phyloP scores from a whole-genome alignment of 208 protist species.

The Vickermania ingenoplastis region DNA sequence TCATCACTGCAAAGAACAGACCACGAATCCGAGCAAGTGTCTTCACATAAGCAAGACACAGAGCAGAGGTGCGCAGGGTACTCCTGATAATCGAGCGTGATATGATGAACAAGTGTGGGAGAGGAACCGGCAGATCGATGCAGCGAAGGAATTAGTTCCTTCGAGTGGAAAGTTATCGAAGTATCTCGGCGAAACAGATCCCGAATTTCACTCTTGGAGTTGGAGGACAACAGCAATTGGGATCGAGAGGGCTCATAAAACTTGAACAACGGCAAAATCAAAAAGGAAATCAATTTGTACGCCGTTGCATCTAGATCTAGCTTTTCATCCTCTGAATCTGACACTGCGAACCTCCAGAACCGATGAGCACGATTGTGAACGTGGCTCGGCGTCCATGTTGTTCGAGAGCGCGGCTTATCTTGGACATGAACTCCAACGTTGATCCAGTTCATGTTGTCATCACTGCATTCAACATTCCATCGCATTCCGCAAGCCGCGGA shows the following conservation, averaged over 20 bases:
- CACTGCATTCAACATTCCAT: constrained; percentile 22
- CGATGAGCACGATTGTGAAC: constrained; percentile 13
- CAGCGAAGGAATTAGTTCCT: neutral
- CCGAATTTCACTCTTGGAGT: constrained; percentile 13
- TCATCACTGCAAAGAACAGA: constrained; percentile 28
- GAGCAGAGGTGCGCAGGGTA: neutral
- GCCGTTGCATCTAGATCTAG: constrained; percentile 1
- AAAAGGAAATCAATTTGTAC: constrained; percentile 14
- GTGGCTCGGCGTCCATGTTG: constrained; percentile 13
- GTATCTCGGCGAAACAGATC: constrained; percentile 13
- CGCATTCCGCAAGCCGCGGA: neutral
- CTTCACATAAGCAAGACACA: neutral
- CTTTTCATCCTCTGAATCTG: neutral
- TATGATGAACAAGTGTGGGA: constrained; percentile 1
- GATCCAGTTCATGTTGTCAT: constrained; percentile 27
- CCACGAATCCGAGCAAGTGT: neutral
- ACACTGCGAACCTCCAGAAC: constrained; percentile 21
- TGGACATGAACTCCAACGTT: constrained; percentile 16
- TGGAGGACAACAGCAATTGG: constrained; percentile 13
- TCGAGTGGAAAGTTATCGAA: constrained; percentile 19
- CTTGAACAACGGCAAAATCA: constrained; percentile 9
- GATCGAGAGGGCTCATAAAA: constrained; percentile 4
- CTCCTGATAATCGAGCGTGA: constrained; percentile 3
- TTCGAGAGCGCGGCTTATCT: constrained; percentile 7
- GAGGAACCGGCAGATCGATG: neutral